These are phyloP conservation scores for Coniella lustricola DNA, from an alignment of 2,329 filamentous ascomycete species.

Conservation along the genomic window DNA sequence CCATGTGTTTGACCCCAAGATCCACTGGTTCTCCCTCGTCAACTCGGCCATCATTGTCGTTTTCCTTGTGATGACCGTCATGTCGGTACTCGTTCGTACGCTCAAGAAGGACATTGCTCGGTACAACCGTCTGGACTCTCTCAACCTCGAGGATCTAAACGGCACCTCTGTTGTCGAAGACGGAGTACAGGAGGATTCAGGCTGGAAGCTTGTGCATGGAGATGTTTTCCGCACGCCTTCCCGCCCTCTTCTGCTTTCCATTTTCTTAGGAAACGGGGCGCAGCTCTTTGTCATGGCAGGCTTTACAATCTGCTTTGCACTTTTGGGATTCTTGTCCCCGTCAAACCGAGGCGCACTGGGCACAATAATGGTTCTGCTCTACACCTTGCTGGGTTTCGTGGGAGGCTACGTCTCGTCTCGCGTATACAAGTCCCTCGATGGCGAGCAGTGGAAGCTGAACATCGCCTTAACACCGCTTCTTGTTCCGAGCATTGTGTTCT, in stretches of 20 bases:
- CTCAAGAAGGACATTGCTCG: constrained; percentile 91
- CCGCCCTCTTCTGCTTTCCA: constrained; percentile 73
- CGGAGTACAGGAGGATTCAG: constrained; percentile 93
- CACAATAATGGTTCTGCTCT: constrained; percentile 87
- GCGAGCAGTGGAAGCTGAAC: constrained; percentile 90
- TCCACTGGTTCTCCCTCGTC: constrained; percentile 98
- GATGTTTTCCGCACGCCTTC: constrained; percentile 90
- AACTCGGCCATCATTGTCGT: constrained; percentile 94
- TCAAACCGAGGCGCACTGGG: constrained; percentile 92
- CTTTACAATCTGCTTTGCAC: constrained; percentile 85
- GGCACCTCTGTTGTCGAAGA: constrained; percentile 76
- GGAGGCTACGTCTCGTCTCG: constrained; percentile 85
- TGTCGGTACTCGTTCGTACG: constrained; percentile 82
- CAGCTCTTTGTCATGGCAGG: constrained; percentile 98
- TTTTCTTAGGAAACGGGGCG: constrained; percentile 86
- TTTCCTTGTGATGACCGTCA: constrained; percentile 83
- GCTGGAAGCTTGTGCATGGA: constrained; percentile 96
- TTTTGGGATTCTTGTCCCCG: constrained; percentile 90
- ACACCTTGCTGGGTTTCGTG: constrained; percentile 86
- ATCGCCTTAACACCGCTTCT: constrained; percentile 81
- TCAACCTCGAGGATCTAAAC: constrained; percentile 82
- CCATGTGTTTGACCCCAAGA: constrained; percentile 94
- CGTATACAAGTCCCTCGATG: constrained; percentile 90
- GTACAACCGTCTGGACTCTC: constrained; percentile 90
- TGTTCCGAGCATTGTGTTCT: constrained; percentile 80